phyloP scores from a whole-genome alignment of 2,329 filamentous ascomycete species.

The Paraphaeosphaeria sporulosa region DNA sequence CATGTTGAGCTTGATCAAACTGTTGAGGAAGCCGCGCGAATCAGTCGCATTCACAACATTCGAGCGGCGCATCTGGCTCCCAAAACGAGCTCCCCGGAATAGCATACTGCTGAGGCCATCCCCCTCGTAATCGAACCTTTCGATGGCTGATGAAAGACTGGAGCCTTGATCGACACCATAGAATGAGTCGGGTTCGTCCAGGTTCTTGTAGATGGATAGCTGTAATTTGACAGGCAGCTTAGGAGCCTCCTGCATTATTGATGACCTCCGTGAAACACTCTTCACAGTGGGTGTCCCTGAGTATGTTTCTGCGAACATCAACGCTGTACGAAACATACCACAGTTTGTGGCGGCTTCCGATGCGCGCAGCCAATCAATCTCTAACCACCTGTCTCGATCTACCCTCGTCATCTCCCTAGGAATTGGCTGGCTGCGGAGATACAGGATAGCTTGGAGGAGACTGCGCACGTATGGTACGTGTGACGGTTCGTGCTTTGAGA shows the following conservation, averaged over 20 bases:
- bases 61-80: slow-evolving; percentile 76
- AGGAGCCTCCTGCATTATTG: slow-evolving; percentile 57
- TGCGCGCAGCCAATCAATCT: slow-evolving; percentile 76
- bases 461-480: slow-evolving; percentile 72
- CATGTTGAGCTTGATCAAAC: slow-evolving; percentile 81
- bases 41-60: slow-evolving; percentile 66
- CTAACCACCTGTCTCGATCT: slow-evolving; percentile 84
- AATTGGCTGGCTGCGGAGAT: slow-evolving; percentile 81
- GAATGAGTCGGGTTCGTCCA: slow-evolving; percentile 95
- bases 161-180: slow-evolving; percentile 86
- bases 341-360: slow-evolving; percentile 77
- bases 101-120: slow-evolving; percentile 87
- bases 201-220: slow-evolving; percentile 84
- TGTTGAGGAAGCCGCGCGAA: slow-evolving; percentile 74
- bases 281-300: slow-evolving; percentile 59
- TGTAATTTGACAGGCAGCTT: slow-evolving; percentile 70
- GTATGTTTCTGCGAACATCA: slow-evolving; percentile 81
- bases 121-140: slow-evolving; percentile 86
- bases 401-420: slow-evolving; percentile 79
- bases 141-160: slow-evolving; percentile 78
- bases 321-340: slow-evolving; percentile 84
- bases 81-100: slow-evolving; percentile 89
- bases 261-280: slow-evolving; percentile 69
- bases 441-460: slow-evolving; percentile 80
- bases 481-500: slow-evolving; percentile 57